Evolutionary conservation across 2,329 filamentous ascomycete species (phyloP), one percentile per base, ranked within the genome.

Genomic region (Aphanocladium album): DNA sequence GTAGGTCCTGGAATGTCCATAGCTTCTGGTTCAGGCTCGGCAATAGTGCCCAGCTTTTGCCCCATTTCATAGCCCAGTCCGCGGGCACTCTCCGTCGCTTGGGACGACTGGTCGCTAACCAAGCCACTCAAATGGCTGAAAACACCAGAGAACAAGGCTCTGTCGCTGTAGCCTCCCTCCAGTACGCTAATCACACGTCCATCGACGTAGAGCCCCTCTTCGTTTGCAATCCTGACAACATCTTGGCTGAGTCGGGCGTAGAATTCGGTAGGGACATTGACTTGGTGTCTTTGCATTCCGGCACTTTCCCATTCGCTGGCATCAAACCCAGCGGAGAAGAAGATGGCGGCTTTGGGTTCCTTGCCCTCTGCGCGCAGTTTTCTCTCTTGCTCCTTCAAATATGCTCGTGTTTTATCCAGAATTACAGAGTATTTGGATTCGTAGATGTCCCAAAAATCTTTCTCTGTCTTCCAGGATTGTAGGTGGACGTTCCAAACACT

Each of bases 401-500:
- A 98, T 2, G 77, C 79, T 6, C 90, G 86, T 4, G 91, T 86
- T 77, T 97, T 97, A 2, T 93, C 85, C 8, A 99, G 77, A 19
- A 99, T 76, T 2, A 90, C 72, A 0, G 78, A 77, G 71, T 99
- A 99, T 64, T 87, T 89, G 7, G 82, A 81, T 65, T 93, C 86
- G 71, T 99, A 99, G 9, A 97, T 76, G 21, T 81, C 76, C 93
- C 95, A 99, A 69, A 99, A 99, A 23, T 96, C 91, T 8, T 85
- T 78, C 45, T 89, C 83, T 0, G 84, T 89, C 70, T 89, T 89
- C 91, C 93, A 99, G 0, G 89, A 80, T 68, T 97, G 88, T 37
- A 99, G 77, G 71, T 99, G 96, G 27, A 98, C 88, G 69, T 99
- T 99, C 92, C 95, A 98, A 56, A 98, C 86, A 9, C 86, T 93